These are phyloP conservation scores for Boletus barrowsii DNA, from an alignment of 768 basidiomycete genomes.

Conservation along the genomic window DNA sequence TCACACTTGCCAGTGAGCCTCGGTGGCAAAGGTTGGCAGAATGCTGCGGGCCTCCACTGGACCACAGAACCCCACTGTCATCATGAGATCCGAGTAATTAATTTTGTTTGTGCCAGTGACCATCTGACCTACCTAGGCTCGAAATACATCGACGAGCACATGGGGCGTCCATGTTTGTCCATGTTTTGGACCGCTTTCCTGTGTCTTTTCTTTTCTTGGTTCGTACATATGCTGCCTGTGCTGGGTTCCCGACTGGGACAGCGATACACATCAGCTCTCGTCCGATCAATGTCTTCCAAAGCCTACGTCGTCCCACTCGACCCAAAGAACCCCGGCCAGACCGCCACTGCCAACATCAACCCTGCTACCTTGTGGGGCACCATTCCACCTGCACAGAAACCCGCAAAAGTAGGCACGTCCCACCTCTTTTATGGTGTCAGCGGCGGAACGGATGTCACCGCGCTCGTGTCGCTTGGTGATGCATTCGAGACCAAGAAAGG, in stretches of 20 bases:
- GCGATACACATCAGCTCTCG: conserved; percentile 20
- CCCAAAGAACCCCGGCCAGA: conserved; percentile 36
- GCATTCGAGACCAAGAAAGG: conserved; percentile 45
- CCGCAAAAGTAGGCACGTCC: conserved; percentile 59
- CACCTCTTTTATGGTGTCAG: conserved; percentile 58
- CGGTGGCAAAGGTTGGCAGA: too few relatives aligned
- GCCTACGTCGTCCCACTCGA: conserved; percentile 61
- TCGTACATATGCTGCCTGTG: conserved; percentile 18
- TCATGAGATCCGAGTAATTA: too few relatives aligned
- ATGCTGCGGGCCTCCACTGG: too few relatives aligned
- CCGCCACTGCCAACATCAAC: conserved; percentile 38
- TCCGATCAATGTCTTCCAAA: conserved; percentile 48
- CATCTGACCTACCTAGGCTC: neutral
- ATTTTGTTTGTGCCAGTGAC: neutral
- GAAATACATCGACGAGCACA: neutral
- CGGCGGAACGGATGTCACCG: conserved; percentile 43
- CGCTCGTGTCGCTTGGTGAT: conserved; percentile 58
- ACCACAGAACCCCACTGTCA: too few relatives aligned
- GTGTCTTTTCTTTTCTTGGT: neutral
- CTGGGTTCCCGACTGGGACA: conserved; percentile 12
- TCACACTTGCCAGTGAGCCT: too few relatives aligned
- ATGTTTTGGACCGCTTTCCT: neutral
- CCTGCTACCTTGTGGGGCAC: conserved; percentile 52
- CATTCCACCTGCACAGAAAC: conserved; percentile 46
- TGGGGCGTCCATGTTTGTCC: conserved; percentile 2